Evolutionary conservation across 2,329 filamentous ascomycete species (phyloP), one percentile per base, ranked within the genome.

Genomic region (Xylariaceae sp.): DNA sequence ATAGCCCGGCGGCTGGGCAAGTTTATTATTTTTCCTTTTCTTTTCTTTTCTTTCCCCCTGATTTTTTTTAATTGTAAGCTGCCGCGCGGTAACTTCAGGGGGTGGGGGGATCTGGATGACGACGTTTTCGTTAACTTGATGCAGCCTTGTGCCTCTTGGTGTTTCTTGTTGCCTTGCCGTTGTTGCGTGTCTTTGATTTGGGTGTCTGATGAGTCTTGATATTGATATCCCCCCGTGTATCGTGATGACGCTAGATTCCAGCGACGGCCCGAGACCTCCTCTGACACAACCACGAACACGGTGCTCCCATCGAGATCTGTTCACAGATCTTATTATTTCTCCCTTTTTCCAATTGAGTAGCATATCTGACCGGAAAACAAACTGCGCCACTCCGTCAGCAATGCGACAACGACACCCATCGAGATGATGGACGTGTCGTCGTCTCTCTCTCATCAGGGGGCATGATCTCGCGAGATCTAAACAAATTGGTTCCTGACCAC

Each of bases 1-100:
- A 53, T 66, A 61, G 60, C 62, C 62, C 59, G 59, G 63, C 61
- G 41, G 11, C n/a, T n/a, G 41, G 15, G 9, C 23, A 13, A 3
- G 8, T 41, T 41, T 41, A 41, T 41, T 13, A 10, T 41, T 41
- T 41, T 41, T 1, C 11, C 37, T 41, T 41, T 41, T 41, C 7
- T 8, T 41, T 41, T 41, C 37, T 5, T 41, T 41, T 10, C 8
- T 8, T 9, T 11, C 5, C 4, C 23, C 23, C 37, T 41, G 37
- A 18, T 18, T 18, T 41, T 41, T 10, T 4, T 3, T 45, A 49
- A 13, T 41, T 48, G 49, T 57, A 44, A 55, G 56, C 57, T 60
- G 51, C 57, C 62, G 53, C 54, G 61, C 58, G 58, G 50, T 62
- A 62, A 56, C 57, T 30, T 5, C 23, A 30, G 23, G 44, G 50